phyloP scores from a whole-genome alignment of 2,329 filamentous ascomycete species.

The Colletotrichum brevisporum region DNA sequence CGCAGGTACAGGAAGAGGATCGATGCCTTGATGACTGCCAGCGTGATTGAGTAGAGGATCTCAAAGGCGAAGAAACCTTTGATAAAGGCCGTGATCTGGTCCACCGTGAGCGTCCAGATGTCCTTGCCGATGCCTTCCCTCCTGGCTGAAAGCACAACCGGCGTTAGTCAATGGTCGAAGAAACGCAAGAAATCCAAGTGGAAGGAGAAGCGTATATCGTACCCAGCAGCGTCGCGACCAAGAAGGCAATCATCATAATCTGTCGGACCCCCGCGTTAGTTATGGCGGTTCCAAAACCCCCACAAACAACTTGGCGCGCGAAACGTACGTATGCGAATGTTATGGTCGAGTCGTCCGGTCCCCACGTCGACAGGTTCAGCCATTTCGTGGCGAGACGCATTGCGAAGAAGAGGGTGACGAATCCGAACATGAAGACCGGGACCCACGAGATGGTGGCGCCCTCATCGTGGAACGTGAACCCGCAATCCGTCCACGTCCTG shows the following conservation, averaged over 20 bases:
- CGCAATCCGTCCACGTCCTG: slow-evolving; percentile 27
- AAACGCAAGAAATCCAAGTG: too few relatives aligned
- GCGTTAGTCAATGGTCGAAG: not conserved
- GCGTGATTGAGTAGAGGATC: slow-evolving; percentile 44
- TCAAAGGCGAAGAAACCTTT: slow-evolving; percentile 37
- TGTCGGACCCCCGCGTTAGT: not conserved
- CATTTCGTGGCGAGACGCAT: slow-evolving; percentile 19
- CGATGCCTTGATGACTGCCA: slow-evolving; percentile 56
- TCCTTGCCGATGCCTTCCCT: slow-evolving; percentile 19
- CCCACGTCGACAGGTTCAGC: slow-evolving; percentile 24
- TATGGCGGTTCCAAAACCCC: not conserved
- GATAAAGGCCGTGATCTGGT: slow-evolving; percentile 15
- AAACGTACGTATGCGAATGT: slow-evolving; percentile 22
- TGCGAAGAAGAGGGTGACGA: slow-evolving; percentile 6
- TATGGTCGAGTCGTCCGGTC: slow-evolving; percentile 32
- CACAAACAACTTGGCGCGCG: not conserved
- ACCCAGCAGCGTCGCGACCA: slow-evolving; percentile 16
- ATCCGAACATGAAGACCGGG: not conserved
- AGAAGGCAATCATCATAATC: slow-evolving; percentile 32
- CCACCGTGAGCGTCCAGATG: slow-evolving; percentile 26
- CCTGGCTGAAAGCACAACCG: not conserved
- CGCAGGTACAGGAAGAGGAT: slow-evolving; percentile 54
- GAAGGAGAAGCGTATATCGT: not conserved
- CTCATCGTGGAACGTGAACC: slow-evolving; percentile 25
- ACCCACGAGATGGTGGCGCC: slow-evolving; percentile 9